Percentiles rank a stretch among this genome's conserved stretches.
Conservation (phyloP, 306 rosid genomes). For the Cucurbita pepo region DNA sequence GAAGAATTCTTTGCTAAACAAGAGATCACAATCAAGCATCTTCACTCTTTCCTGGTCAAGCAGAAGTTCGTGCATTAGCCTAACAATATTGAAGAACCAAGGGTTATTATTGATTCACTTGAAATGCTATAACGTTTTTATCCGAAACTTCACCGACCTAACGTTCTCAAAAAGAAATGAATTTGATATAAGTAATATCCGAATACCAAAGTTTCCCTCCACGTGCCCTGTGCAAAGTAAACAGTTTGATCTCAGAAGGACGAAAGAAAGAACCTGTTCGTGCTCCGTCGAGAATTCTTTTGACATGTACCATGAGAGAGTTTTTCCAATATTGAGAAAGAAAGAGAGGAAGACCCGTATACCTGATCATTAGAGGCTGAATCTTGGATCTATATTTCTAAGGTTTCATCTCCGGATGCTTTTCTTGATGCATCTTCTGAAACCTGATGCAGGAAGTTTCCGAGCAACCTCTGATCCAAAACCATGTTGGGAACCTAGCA, state of each 20-base stretch:
- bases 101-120: background rate
- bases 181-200: background rate
- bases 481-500: constrained; percentile 73
- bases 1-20: background rate
- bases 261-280: background rate
- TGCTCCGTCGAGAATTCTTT: background rate
- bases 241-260: background rate
- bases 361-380: background rate
- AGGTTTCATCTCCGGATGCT: background rate
- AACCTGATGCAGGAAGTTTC: constrained; percentile 47
- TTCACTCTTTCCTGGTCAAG: background rate
- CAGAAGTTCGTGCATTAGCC: background rate
- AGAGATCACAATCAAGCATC: background rate
- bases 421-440: constrained; percentile 16
- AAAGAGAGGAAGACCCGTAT: background rate
- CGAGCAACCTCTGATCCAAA: constrained; percentile 70
- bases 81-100: background rate
- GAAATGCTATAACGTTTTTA: background rate
- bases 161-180: background rate
- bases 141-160: background rate
- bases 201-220: background rate
- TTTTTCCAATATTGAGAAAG: background rate
- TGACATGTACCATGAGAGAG: background rate
- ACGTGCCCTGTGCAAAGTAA: background rate
- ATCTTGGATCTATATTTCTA: constrained; percentile 7